phyloP scores from a whole-genome alignment of 495 filamentous ascomycete species.

The Terfezia claveryi region DNA sequence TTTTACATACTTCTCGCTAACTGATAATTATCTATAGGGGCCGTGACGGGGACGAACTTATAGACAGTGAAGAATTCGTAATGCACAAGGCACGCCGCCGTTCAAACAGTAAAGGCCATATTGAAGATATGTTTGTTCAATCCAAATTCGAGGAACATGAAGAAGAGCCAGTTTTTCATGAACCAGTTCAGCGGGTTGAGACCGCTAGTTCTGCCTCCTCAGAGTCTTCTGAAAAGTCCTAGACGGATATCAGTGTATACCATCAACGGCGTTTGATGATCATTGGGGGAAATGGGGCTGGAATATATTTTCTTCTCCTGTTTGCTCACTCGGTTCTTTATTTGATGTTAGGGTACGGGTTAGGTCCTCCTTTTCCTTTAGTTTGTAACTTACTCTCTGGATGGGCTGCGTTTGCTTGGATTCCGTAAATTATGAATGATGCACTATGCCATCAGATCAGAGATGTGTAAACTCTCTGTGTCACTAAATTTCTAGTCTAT shows the following conservation, averaged over 20 bases:
- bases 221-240: background rate
- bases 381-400: too few relatives aligned
- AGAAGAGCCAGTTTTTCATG: constrained; percentile 71
- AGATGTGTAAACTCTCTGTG: too few relatives aligned
- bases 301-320: too few relatives aligned
- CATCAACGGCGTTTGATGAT: too few relatives aligned
- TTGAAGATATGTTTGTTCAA: constrained; percentile 39
- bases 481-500: too few relatives aligned
- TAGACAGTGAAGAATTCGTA: constrained; percentile 51
- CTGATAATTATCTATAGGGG: constrained; percentile 31
- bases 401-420: too few relatives aligned
- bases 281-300: too few relatives aligned
- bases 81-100: constrained; percentile 72
- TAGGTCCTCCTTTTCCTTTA: too few relatives aligned
- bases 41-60: constrained; percentile 54
- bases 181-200: constrained; percentile 42
- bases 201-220: constrained; percentile 15
- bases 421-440: too few relatives aligned
- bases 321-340: too few relatives aligned
- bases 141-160: constrained; percentile 81
- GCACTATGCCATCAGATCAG: too few relatives aligned
- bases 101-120: constrained; percentile 64
- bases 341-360: too few relatives aligned
- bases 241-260: background rate
- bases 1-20: background rate